phyloP scores from a whole-genome alignment of 2,329 filamentous ascomycete genomes.

The Ceratocystiopsis minuta region DNA sequence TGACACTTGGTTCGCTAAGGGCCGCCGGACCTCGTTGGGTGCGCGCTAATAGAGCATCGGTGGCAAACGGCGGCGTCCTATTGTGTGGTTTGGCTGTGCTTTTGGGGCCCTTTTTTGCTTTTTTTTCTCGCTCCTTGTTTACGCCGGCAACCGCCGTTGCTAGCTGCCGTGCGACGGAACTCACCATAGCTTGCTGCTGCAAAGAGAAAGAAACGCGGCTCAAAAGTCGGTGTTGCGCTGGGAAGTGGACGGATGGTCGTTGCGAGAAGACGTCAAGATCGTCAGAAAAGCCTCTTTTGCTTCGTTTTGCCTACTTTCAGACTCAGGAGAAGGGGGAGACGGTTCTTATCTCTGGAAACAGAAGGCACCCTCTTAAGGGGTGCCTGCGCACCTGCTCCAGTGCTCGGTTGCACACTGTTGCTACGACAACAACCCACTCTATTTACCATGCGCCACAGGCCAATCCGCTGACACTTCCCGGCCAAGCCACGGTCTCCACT shows the following conservation, averaged over 20 bases:
- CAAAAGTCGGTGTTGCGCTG: too few relatives aligned
- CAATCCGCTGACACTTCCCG: neutral
- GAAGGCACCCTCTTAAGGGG: neutral
- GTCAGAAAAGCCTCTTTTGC: too few relatives aligned
- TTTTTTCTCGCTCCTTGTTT: neutral
- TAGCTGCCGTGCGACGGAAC: neutral
- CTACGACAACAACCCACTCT: conserved; percentile 6
- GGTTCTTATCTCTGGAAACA: neutral
- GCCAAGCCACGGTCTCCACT: too few relatives aligned
- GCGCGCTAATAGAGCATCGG: too few relatives aligned
- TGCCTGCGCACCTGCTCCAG: neutral
- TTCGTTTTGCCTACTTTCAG: too few relatives aligned
- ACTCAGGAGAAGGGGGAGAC: neutral
- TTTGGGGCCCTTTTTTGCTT: neutral
- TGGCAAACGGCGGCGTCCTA: neutral
- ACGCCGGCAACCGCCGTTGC: neutral
- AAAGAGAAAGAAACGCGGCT: neutral
- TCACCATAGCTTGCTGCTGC: neutral
- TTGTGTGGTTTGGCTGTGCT: conserved; percentile 3
- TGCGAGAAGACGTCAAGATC: neutral
- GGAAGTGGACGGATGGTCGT: neutral
- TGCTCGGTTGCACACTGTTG: conserved; percentile 1
- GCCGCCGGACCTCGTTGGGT: too few relatives aligned
- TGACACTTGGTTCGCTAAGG: too few relatives aligned
- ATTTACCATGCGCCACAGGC: neutral